Percentiles rank a stretch among this genome's conserved stretches.
Conservation (phyloP, 2,329 filamentous ascomycete genomes). For the Lasiodiplodia theobromae region DNA sequence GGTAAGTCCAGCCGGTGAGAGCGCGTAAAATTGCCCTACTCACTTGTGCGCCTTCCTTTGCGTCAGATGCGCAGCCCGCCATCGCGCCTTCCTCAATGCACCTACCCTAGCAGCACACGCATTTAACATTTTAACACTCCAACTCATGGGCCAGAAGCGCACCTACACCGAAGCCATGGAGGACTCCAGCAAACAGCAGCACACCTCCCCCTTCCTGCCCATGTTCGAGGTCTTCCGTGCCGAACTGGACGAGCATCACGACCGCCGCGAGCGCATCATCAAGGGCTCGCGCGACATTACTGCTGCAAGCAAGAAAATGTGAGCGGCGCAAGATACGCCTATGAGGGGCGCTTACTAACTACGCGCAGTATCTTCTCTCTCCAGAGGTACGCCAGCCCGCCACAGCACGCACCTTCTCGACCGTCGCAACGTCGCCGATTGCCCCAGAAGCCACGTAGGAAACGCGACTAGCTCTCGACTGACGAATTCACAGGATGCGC, state of each 20-base stretch:
- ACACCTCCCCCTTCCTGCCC: slow-evolving; percentile 57
- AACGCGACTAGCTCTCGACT: background rate
- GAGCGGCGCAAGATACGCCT: slow-evolving; percentile 39
- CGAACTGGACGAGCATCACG: slow-evolving; percentile 93
- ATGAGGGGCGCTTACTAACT: slow-evolving; percentile 10
- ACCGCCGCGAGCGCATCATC: slow-evolving; percentile 86
- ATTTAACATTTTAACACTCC: background rate
- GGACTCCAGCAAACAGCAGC: slow-evolving; percentile 40
- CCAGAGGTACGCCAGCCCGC: slow-evolving; percentile 66
- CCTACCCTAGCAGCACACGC: background rate
- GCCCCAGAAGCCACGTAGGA: background rate
- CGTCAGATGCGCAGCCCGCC: slow-evolving; percentile 3
- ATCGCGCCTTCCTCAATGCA: background rate
- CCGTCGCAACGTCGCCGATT: background rate
- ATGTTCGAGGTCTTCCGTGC: slow-evolving; percentile 88
- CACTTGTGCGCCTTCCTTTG: slow-evolving; percentile 3
- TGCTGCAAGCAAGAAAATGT: slow-evolving; percentile 97
- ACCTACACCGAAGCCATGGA: slow-evolving; percentile 46
- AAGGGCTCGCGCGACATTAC: slow-evolving; percentile 94
- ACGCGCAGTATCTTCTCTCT: slow-evolving; percentile 75
- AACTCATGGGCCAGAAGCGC: slow-evolving; percentile 44
- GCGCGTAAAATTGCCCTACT: slow-evolving; percentile 20
- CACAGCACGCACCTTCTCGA: background rate
- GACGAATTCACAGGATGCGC: slow-evolving; percentile 63
- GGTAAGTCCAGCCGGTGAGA: slow-evolving; percentile 17